phyloP scores from a whole-genome alignment of 305 asterid species.

The Fraxinus floribunda region DNA sequence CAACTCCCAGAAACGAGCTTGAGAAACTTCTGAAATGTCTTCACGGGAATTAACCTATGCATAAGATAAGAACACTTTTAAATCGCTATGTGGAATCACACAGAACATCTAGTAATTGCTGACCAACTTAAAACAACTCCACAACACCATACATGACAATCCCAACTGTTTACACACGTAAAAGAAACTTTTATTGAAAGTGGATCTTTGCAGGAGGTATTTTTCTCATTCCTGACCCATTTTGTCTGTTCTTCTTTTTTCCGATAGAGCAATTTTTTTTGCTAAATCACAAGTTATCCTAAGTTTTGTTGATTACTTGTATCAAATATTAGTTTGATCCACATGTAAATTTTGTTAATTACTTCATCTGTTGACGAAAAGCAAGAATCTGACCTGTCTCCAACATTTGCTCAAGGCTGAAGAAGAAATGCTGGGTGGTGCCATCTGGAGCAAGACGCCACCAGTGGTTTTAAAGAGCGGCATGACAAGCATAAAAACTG shows the following conservation, averaged over 20 bases:
- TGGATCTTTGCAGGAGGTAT: neutral
- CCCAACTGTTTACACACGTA: neutral
- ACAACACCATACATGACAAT: neutral
- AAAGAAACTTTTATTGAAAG: neutral
- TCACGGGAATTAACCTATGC: conserved; percentile 62
- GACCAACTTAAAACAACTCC: conserved; percentile 4
- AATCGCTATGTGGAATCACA: neutral
- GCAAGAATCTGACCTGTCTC: conserved; percentile 65
- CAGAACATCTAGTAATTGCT: neutral
- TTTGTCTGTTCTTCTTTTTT: neutral
- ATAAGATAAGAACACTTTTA: neutral
- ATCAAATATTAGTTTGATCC: neutral
- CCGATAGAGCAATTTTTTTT: neutral
- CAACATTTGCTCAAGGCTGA: conserved; percentile 89
- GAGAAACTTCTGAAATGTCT: conserved; percentile 65
- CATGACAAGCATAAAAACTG: conserved; percentile 85
- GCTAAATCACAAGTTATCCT: neutral
- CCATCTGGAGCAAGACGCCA: conserved; percentile 78
- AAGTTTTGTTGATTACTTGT: neutral
- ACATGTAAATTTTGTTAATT: neutral
- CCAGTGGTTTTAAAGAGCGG: conserved; percentile 84
- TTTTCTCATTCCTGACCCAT: neutral
- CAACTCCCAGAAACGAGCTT: conserved; percentile 91
- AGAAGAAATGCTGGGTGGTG: conserved; percentile 74
- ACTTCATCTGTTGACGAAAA: neutral